Evolutionary conservation across 2,329 filamentous ascomycete genomes (phyloP).

Genomic region (Penicillium sp.): DNA sequence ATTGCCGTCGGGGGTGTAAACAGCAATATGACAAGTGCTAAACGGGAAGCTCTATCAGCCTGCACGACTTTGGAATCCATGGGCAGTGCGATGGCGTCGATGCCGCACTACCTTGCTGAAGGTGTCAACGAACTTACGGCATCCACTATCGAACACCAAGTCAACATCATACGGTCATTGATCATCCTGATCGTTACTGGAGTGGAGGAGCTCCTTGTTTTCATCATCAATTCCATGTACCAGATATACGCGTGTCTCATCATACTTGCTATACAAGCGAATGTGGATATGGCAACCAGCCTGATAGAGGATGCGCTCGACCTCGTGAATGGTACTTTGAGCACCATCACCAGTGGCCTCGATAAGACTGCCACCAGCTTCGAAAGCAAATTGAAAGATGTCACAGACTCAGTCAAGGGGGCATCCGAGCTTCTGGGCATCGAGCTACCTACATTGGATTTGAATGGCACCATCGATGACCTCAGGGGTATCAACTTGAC

Average conservation of each 20-base stretch:
- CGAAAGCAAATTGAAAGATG: constrained; percentile 58
- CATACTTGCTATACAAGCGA: constrained; percentile 78
- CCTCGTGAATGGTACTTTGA: constrained; percentile 62
- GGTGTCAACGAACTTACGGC: constrained; percentile 89
- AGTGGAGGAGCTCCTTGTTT: constrained; percentile 85
- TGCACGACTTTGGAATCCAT: constrained; percentile 92
- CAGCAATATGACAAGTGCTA: constrained; percentile 74
- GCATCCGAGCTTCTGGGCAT: constrained; percentile 56
- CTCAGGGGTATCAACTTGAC: constrained; percentile 55
- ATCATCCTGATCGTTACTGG: constrained; percentile 79
- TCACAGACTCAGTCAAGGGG: constrained; percentile 60
- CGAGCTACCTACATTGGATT: constrained; percentile 62
- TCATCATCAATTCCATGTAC: constrained; percentile 89
- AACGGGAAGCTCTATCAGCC: constrained; percentile 80
- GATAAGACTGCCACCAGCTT: constrained; percentile 51
- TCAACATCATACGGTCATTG: constrained; percentile 78
- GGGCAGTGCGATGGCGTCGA: constrained; percentile 94
- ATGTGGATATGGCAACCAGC: constrained; percentile 70
- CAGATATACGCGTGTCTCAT: constrained; percentile 90
- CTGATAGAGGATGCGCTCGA: constrained; percentile 64
- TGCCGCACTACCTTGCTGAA: constrained; percentile 90
- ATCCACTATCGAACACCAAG: constrained; percentile 75
- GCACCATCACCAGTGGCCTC: constrained; percentile 52
- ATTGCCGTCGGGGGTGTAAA: constrained; percentile 75
- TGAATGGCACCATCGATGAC: constrained; percentile 67